Evolutionary conservation across 208 protist species (phyloP).

Genomic region (Trypanosoma rangeli): DNA sequence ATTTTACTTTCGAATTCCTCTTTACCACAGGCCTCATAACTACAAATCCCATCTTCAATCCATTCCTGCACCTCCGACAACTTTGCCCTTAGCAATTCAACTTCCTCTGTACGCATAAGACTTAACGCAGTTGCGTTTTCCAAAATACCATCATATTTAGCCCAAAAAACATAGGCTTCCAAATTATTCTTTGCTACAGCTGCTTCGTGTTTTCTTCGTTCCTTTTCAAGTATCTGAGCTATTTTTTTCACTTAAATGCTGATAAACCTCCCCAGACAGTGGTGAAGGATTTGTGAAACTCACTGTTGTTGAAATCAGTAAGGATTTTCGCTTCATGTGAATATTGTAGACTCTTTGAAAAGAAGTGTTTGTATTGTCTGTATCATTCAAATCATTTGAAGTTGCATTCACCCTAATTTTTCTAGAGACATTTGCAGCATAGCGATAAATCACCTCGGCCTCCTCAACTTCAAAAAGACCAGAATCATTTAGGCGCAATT

Average conservation of each 20-base stretch:
- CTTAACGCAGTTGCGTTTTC: constrained; percentile 40
- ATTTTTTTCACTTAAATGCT: constrained; percentile 44
- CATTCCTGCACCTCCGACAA: constrained; percentile 50
- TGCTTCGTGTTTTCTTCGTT: constrained; percentile 56
- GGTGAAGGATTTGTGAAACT: constrained; percentile 39
- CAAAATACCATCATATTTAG: constrained; percentile 60
- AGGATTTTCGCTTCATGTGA: constrained; percentile 42
- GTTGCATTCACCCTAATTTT: constrained; percentile 27
- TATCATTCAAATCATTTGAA: constrained; percentile 6
- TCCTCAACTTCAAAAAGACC: constrained; percentile 72
- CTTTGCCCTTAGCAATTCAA: constrained; percentile 33
- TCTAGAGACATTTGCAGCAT: constrained; percentile 55
- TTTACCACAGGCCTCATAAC: constrained; percentile 49
- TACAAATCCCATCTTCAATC: constrained; percentile 77
- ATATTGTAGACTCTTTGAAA: constrained; percentile 23
- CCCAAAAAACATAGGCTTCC: constrained; percentile 80
- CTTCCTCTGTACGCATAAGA: constrained; percentile 21
- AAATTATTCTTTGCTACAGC: constrained; percentile 79
- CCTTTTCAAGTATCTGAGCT: constrained; percentile 43
- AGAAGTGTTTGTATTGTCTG: background rate
- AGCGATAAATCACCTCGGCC: constrained; percentile 56
- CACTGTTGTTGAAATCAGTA: constrained; percentile 32
- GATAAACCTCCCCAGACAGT: constrained; percentile 33
- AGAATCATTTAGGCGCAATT: constrained; percentile 66
- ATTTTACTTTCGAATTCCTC: constrained; percentile 57